Base-by-base conservation (phyloP, 1,139 yeast species). In the Protomyces inouyei region DNA sequence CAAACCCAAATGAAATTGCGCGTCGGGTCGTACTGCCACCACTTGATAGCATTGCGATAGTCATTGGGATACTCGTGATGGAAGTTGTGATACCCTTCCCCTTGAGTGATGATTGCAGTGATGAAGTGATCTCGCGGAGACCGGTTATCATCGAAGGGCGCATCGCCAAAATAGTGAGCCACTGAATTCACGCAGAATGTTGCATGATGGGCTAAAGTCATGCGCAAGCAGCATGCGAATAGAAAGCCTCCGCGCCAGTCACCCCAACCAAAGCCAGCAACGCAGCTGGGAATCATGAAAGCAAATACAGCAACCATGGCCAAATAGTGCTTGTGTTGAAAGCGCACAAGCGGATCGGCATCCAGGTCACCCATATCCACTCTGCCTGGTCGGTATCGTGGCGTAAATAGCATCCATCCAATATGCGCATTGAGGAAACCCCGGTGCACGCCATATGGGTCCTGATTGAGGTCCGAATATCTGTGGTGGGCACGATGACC, bases 11-110 rank as follows among this genome's bases (percentile, higher is more conserved):
- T 92, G 68, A 84, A 74, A 67, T 86, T 74, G 82, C 93, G 95
- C 70, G 98, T 93, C 71, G 98, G 98, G 76, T 93, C 98, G 77
- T 87, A 93, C 83, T 93, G 98, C 82, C 88, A 93, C 98, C 98
- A 93, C 78, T 85, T 88, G 75, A 93, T 83, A 57, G 98, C 98
- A 75, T 93, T 93, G 81, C 98, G 86, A 84, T 93, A 93, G 80
- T 93, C 98, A 56, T 95, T 85, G 71, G 98, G 98, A 84, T 92
- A 93, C 81, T 93, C 98, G 79, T 93, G 98, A 79, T 93, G 98
- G 86, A 93, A 93, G 81, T 93, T 93, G 79, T 93, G 98, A 83
- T 93, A 92, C 67, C 98, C 98, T 80, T 93, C 98, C 75, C 98
- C 98, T 72, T 93, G 88, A 14, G 98, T 93, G 67, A 90, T 96